Evolutionary conservation across 371 early-diverging fungal species (phyloP).

Genomic region (Antonospora locustae): DNA sequence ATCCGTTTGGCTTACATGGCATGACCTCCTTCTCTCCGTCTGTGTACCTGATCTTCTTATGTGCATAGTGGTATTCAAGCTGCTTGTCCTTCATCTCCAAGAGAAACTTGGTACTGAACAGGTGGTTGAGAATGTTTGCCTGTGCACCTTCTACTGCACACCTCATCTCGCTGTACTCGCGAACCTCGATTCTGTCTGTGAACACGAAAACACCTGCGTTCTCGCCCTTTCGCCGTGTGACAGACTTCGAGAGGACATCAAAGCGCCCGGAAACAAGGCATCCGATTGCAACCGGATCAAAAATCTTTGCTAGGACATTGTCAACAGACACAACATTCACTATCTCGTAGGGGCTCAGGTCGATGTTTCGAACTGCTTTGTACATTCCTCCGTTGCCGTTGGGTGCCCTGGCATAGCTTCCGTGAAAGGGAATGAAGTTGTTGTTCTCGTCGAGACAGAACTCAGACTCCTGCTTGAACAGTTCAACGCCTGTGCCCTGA

Average conservation of each 20-base stretch:
- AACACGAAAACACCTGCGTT: constrained; percentile 46
- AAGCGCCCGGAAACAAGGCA: constrained; percentile 12
- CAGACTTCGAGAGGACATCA: constrained; percentile 41
- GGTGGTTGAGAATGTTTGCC: constrained; percentile 53
- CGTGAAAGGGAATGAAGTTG: constrained; percentile 4
- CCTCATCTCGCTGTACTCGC: constrained; percentile 29
- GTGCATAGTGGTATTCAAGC: constrained; percentile 41
- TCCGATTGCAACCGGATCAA: constrained; percentile 48
- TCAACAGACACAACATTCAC: constrained; percentile 53
- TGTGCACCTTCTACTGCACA: not conserved
- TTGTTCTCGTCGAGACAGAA: constrained; percentile 27
- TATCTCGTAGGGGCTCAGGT: not conserved
- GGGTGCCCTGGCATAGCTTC: constrained; percentile 25
- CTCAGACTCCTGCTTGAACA: constrained; percentile 45
- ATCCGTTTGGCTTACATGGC: constrained; percentile 39
- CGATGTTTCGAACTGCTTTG: constrained; percentile 30
- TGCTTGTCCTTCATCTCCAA: constrained; percentile 19
- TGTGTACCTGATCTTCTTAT: constrained; percentile 47
- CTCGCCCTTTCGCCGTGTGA: constrained; percentile 22
- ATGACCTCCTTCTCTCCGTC: constrained; percentile 1
- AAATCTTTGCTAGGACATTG: constrained; percentile 50
- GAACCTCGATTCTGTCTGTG: constrained; percentile 26
- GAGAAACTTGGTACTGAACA: constrained; percentile 35
- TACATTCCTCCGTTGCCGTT: constrained; percentile 53
- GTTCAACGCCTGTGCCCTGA: constrained; percentile 23